Evolutionary conservation across 73 alveolate genomes (phyloP), one percentile per base, ranked within the genome.

Genomic region (Stentor coeruleus): DNA sequence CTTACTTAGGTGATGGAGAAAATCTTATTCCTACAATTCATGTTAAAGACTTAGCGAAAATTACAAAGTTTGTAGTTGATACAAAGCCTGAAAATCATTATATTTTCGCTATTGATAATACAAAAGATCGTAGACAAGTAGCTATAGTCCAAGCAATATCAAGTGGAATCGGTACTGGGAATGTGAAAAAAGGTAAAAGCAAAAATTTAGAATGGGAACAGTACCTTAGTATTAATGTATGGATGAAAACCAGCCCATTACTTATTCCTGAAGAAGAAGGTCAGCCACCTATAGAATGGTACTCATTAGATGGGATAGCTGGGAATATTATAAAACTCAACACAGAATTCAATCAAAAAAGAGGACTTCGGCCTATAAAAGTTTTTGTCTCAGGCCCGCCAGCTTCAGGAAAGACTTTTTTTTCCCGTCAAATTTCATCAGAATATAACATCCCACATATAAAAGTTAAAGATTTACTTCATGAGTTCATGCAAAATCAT

Each of bases 21-120:
- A 96, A 96, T 90, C 85, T 88, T 60, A 75, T 97, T 3, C 99
- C 99, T 0, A 97, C 99, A 3, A 91, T 97, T 15, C 99, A 97
- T 82, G 92, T 95, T 39, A 79, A 88, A 40, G 99, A 97, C 85
- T 75, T 96, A 74, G 98, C 96, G 35, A 91, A 94, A 84, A 82
- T 92, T 31, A 74, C 94, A 75, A 90, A 92, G 28, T 89, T 93
- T 82, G 91, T 97, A 39, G 91, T 94, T 11, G 93, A 88, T 87
- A 89, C 86, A 42, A 83, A 82, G 79, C 99, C 98, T 35, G 96
- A 92, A 58, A 81, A 81, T 73, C 82, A 96, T 76, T 96, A 96
- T 81, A 76, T 93, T 3, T 89, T 97, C 36, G 99, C 99, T 59
- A 92, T 97, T 60, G 99, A 97, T 84, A 84, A 88, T 59, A 90